Evolutionary conservation across 2,329 filamentous ascomycete genomes (phyloP).

Genomic region (Aspergillus hiratsukae): DNA sequence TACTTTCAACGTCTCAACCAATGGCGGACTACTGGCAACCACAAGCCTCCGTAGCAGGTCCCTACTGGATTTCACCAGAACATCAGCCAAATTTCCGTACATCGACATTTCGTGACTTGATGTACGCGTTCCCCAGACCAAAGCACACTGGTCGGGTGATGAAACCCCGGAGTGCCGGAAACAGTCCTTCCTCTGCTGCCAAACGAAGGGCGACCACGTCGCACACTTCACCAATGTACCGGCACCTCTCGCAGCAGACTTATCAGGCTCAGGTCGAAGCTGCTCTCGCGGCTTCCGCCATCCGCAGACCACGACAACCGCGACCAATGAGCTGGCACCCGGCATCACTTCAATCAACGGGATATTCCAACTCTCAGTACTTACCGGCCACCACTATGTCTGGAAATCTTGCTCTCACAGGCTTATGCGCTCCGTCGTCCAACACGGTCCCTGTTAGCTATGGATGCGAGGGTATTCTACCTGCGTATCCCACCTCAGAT

Average conservation of each 20-base stretch:
- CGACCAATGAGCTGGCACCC: constrained; percentile 76
- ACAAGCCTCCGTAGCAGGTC: constrained; percentile 21
- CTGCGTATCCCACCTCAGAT: constrained; percentile 18
- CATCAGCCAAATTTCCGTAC: constrained; percentile 19
- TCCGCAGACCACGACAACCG: constrained; percentile 35
- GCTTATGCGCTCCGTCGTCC: constrained; percentile 15
- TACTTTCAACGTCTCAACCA: constrained; percentile 10
- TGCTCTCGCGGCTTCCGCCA: constrained; percentile 34
- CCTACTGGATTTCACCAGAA: constrained; percentile 24
- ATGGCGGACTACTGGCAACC: constrained; percentile 31
- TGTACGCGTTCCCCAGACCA: constrained; percentile 45
- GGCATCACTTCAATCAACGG: constrained; percentile 44
- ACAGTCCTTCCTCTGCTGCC: constrained; percentile 54
- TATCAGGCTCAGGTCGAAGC: constrained; percentile 45
- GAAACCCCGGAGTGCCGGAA: constrained; percentile 65
- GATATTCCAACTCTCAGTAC: constrained; percentile 21
- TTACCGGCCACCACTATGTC: constrained; percentile 11
- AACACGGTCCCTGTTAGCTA: constrained; percentile 15
- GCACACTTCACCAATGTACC: constrained; percentile 46
- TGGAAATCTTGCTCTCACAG: constrained; percentile 18
- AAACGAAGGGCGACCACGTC: constrained; percentile 53
- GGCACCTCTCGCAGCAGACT: constrained; percentile 5
- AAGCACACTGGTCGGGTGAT: constrained; percentile 51
- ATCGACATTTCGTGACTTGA: constrained; percentile 35
- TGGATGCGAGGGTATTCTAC: constrained; percentile 17